Percentiles rank a stretch among this genome's conserved stretches.
Evolutionary conservation across 2,329 filamentous ascomycete species (phyloP).

Genomic region (Colletotrichum noveboracense): DNA sequence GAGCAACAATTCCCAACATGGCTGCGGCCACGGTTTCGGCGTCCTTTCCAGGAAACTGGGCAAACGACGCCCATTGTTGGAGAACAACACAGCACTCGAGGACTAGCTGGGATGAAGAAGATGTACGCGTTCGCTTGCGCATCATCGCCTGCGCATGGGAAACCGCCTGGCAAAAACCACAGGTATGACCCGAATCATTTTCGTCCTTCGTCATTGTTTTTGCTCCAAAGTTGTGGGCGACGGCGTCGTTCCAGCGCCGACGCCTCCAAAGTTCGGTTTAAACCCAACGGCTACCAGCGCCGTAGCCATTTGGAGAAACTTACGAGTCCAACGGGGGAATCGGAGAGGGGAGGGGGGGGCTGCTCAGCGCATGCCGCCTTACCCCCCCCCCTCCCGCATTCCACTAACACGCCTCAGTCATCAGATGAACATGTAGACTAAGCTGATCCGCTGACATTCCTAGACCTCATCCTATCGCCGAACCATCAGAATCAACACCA

Average conservation of each 20-base stretch:
- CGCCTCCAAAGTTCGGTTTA: conserved; percentile 1
- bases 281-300: not conserved
- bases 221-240: conserved; percentile 3
- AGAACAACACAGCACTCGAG: conserved; percentile 36
- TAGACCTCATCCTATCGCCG: conserved; percentile 11
- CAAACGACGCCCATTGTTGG: conserved; percentile 44
- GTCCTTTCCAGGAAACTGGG: conserved; percentile 44
- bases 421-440: conserved; percentile 8
- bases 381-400: not conserved
- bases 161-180: conserved; percentile 23
- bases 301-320: not conserved
- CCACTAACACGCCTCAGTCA: conserved; percentile 6
- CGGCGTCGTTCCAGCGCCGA: conserved; percentile 1
- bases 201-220: conserved; percentile 6
- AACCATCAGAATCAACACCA: not conserved
- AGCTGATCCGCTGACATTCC: conserved; percentile 16
- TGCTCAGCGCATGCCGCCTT: not conserved
- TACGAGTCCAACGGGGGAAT: not conserved
- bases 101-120: conserved; percentile 40
- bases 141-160: conserved; percentile 40
- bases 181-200: conserved; percentile 24
- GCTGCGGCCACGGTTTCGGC: conserved; percentile 55
- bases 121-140: conserved; percentile 23
- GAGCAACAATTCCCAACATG: conserved; percentile 57
- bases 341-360: conserved; percentile 2